Base-by-base conservation (phyloP, 177 flowering plant genomes). In the Vitis hybrid region DNA sequence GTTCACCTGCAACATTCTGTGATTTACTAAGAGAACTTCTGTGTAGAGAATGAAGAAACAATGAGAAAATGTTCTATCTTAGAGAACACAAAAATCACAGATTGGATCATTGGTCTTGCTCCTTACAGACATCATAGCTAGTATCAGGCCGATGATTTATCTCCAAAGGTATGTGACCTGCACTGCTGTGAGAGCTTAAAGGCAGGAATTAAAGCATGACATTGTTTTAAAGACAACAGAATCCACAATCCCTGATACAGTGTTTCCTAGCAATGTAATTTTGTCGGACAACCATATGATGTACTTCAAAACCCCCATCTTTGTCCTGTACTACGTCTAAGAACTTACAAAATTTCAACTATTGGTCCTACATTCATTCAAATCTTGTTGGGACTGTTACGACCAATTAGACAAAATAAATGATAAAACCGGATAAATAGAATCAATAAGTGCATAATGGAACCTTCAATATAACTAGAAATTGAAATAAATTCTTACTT, bases 1-100 rank as follows among this genome's bases (percentile, higher is more conserved):
- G 78, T 92, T 94, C 70, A 91, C 93, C 98, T 93, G 83, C 49
- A 79, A 61, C 71, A 77, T 78, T 61, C 59, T 65, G 66, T 51
- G 19, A 53, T 55, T 58, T 39, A 75, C 68, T 59, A 67, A 48
- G 59, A 64, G 48, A 39, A 65, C 50, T 19, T 62, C 26, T 31
- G 15, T 51, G 19, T 10, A 15, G 29, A 67, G 64, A 70, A 62
- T 45, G 39, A 51, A 20, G 11, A 50, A 51, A 26, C 11, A 15
- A 2, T 65, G 8, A 33, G 2, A 18, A 7, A 26, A 8, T 39
- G 9, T 39, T 39, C 48, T 16, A 68, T 14, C 15, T 39, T 15
- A 16, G 20, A 39, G 63, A 26, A 60, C 63, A 20, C 14, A 58
- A 58, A 58, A 58, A n/a, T 39, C 48, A 6, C 9, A 8, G 9